Evolutionary conservation across 2,329 filamentous ascomycete genomes (phyloP), one percentile per base, ranked within the genome.

Genomic region (Sporothrix dimorphospora): DNA sequence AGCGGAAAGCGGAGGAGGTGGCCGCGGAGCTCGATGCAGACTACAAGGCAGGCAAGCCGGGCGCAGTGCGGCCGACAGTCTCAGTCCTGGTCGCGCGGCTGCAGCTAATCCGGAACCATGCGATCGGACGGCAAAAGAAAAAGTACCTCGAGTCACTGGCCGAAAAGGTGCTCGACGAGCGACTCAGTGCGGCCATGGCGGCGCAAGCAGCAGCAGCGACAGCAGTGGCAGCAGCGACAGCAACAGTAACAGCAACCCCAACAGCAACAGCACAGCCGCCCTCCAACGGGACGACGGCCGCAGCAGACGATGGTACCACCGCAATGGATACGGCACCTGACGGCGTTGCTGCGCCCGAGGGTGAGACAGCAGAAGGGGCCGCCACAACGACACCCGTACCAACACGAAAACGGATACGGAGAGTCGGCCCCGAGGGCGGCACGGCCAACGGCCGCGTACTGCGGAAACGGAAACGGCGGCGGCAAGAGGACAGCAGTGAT

Each of bases 301-400:
- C 21, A 24, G 59, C 34, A 4, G 55, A 53, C 6, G 81, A 80
- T 75, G 88, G 47, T 21, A 49, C 80, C 79, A 85, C 78, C 76
- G 79, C 77, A 12, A 80, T 82, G 38, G 72, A 78, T 61, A 75
- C 77, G 53, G 78, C 66, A 73, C 74, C 73, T 0, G 77, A 75
- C 34, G 71, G 73, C 38, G 70, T 74, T 49, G 69, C 71, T 59
- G 75, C 75, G 61, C 11, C 57, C 12, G 61, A 63, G 78, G 80
- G 45, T 77, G 83, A 57, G 38, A 76, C 65, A 42, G 49, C 70
- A 57, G 61, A 40, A 12, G 61, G 30, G 9, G 42, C 24, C 24
- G 24, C 9, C 59, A 47, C 61, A 71, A 12, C 38, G 6, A 19
- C 59, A 45, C 5, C 59, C 9, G 59, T 38, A 65, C 38, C 59